These are phyloP conservation scores for Saprolegnia parasitica DNA, from an alignment of 352 stramenopile genomes.

Conservation along the genomic window DNA sequence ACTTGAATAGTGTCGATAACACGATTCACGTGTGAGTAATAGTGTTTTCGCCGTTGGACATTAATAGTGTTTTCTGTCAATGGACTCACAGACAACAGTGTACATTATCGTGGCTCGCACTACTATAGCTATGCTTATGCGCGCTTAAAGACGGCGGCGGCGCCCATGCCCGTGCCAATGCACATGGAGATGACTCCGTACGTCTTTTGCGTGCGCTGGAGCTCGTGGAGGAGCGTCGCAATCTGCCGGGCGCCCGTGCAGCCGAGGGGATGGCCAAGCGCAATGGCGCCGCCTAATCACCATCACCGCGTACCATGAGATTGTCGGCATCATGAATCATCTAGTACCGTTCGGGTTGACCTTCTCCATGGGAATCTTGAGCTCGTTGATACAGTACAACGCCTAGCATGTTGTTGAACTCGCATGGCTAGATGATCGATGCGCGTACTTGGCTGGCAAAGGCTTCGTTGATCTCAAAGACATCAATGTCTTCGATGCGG, in stretches of 20 bases:
- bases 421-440: neutral
- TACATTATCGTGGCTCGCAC: neutral
- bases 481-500: slow-evolving; percentile 73
- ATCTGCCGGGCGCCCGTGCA: slow-evolving; percentile 87
- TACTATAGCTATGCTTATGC: slow-evolving; percentile 27
- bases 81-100: neutral
- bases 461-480: slow-evolving; percentile 91
- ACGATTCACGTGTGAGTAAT: neutral
- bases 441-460: slow-evolving; percentile 67
- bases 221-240: slow-evolving; percentile 88
- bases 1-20: neutral
- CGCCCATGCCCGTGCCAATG: slow-evolving; percentile 93
- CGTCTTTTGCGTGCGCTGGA: slow-evolving; percentile 79
- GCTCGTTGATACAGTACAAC: slow-evolving; percentile 74
- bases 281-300: slow-evolving; percentile 63
- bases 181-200: slow-evolving; percentile 94
- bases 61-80: neutral
- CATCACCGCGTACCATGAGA: neutral
- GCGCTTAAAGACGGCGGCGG: slow-evolving; percentile 89
- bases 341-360: slow-evolving; percentile 82
- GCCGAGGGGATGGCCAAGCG: slow-evolving; percentile 85
- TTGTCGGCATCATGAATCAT: neutral
- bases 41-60: neutral
- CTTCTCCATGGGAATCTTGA: slow-evolving; percentile 70
- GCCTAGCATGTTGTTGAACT: slow-evolving; percentile 34